phyloP scores from a whole-genome alignment of 2,329 filamentous ascomycete genomes.

The Trematosphaeria pertusa region DNA sequence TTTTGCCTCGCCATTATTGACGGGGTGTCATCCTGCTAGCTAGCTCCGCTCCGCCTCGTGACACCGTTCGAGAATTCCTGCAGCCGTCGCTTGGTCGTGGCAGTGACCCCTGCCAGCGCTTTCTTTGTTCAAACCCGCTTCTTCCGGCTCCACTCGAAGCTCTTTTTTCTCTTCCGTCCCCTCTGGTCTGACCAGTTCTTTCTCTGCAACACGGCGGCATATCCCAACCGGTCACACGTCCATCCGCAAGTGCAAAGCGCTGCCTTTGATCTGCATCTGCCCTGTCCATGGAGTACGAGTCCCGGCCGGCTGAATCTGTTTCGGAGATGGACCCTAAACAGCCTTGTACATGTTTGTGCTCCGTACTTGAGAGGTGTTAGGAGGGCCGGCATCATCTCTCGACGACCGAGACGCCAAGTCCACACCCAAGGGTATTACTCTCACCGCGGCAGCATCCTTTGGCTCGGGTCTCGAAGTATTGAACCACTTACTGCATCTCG shows the following conservation, averaged over 20 bases:
- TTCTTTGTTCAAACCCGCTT: slow-evolving; percentile 21
- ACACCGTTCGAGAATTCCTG: slow-evolving; percentile 20
- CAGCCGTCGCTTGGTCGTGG: slow-evolving; percentile 19
- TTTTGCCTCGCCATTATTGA: slow-evolving; percentile 12
- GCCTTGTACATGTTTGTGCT: slow-evolving; percentile 16
- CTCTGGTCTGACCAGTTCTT: slow-evolving; percentile 17
- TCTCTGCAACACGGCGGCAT: slow-evolving; percentile 20
- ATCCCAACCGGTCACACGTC: slow-evolving; percentile 19
- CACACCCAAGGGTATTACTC: slow-evolving; percentile 15
- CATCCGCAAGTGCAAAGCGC: slow-evolving; percentile 15
- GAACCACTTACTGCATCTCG: slow-evolving; percentile 14
- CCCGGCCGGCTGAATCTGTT: slow-evolving; percentile 26
- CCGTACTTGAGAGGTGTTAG: neutral
- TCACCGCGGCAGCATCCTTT: slow-evolving; percentile 22
- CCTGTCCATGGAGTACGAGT: slow-evolving; percentile 13
- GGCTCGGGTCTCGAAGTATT: slow-evolving; percentile 15
- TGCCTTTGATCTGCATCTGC: slow-evolving; percentile 13
- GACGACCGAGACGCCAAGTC: slow-evolving; percentile 20
- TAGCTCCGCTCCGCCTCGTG: too few species aligned
- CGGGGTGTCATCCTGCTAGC: too few species aligned
- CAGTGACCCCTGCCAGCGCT: slow-evolving; percentile 22
- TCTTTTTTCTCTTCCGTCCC: slow-evolving; percentile 15
- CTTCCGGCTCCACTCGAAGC: slow-evolving; percentile 26
- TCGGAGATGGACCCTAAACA: slow-evolving; percentile 20
- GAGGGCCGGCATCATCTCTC: neutral